Percentiles rank a stretch among this genome's conserved stretches.
Conservation (phyloP, 495 filamentous ascomycete genomes). For the Podospora conica region DNA sequence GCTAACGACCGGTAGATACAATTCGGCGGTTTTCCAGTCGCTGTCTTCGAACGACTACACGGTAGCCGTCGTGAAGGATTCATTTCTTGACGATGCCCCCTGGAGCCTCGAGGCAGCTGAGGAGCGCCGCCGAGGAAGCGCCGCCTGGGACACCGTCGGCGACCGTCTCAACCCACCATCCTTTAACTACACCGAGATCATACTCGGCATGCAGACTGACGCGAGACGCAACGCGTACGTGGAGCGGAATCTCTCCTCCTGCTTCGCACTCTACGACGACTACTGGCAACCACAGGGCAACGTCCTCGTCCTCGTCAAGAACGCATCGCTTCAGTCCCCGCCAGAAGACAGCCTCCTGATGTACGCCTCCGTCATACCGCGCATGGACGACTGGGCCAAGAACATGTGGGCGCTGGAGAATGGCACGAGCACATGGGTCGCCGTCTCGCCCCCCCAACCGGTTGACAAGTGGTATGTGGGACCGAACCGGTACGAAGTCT, state of each 20-base stretch:
- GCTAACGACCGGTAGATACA: conserved; percentile 31
- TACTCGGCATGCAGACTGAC: conserved; percentile 18
- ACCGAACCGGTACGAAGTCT: conserved; percentile 18
- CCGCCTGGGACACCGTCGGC: conserved; percentile 12
- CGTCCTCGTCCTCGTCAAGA: conserved; percentile 26
- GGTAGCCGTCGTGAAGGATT: conserved; percentile 26
- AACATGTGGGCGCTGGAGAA: conserved; percentile 30
- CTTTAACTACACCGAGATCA: conserved; percentile 14
- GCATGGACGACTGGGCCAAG: conserved; percentile 26
- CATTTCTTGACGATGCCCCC: conserved; percentile 18
- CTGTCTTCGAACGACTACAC: conserved; percentile 34
- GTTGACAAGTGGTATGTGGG: conserved; percentile 22
- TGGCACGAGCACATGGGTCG: conserved; percentile 8
- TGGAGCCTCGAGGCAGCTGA: conserved; percentile 11
- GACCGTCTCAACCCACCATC: conserved; percentile 11
- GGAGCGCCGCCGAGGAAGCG: background rate
- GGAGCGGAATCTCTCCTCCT: conserved; percentile 17
- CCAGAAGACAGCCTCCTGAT: conserved; percentile 23
- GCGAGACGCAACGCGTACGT: conserved; percentile 10
- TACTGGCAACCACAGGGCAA: conserved; percentile 27
- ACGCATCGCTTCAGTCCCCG: conserved; percentile 5
- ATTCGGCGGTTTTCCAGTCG: conserved; percentile 37
- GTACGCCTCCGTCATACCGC: conserved; percentile 23
- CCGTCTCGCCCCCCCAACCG: conserved; percentile 2
- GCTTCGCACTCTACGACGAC: conserved; percentile 24